Percentiles rank a stretch among this genome's conserved stretches.
Conservation (phyloP, 2,329 filamentous ascomycete species). For the Coniella vitis region DNA sequence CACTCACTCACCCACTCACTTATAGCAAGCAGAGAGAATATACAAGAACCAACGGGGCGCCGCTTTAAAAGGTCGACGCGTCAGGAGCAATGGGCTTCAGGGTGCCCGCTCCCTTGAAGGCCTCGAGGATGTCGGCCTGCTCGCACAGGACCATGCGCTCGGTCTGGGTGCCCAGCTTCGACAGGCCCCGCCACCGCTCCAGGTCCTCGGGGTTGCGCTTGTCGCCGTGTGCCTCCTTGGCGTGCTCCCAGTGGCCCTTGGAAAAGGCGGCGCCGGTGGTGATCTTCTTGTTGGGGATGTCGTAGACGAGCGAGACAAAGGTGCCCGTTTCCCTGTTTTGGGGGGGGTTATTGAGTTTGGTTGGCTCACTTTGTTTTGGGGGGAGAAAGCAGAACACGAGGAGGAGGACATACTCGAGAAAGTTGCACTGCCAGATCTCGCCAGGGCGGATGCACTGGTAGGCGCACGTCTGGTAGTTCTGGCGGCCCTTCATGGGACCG, state of each 20-base stretch:
- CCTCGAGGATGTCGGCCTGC: conserved; percentile 44
- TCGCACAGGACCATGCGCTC: conserved; percentile 46
- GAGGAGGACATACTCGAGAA: conserved; percentile 30
- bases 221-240: conserved; percentile 45
- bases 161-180: conserved; percentile 40
- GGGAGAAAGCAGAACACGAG: too few species aligned
- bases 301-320: conserved; percentile 48
- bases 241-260: conserved; percentile 48
- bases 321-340: conserved; percentile 47
- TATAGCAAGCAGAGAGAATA: background rate
- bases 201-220: conserved; percentile 46
- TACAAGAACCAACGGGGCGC: background rate
- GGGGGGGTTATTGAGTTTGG: too few species aligned
- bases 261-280: conserved; percentile 48
- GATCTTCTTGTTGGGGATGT: conserved; percentile 41
- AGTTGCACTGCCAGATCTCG: conserved; percentile 54
- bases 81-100: conserved; percentile 38
- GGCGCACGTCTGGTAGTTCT: conserved; percentile 46
- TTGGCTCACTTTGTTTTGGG: too few species aligned
- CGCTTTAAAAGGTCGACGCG: conserved; percentile 9
- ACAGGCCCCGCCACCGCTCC: conserved; percentile 42
- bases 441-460: conserved; percentile 52
- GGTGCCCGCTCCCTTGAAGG: conserved; percentile 41
- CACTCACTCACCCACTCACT: too few species aligned
- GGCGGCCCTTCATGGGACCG: conserved; percentile 49